Base-by-base conservation (phyloP, 805 yeast genomes). In the Candida sithepensis region DNA sequence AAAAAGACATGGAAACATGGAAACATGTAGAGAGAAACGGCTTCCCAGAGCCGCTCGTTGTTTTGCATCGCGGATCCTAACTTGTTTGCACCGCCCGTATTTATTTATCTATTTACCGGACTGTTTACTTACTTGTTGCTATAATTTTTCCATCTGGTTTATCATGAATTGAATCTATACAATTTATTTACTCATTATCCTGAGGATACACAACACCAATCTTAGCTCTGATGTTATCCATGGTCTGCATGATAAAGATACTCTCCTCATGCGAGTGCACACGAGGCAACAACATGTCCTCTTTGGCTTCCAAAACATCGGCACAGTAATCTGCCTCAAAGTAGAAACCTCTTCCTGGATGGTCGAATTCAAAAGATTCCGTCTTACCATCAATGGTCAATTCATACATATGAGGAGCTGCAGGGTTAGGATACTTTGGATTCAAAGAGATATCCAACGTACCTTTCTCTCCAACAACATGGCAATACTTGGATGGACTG, bases 301-400 rank as follows among this genome's bases (percentile, higher is more conserved):
- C 78, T 14, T 59, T 63, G 5, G 57, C 45, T 30, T 30, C 16
- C 16, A 30, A 30, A 6, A 72, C 77, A 41, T 68, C 60, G 3
- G 79, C 83, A 26, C 72, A 73, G 4, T 77, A 81, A 54, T 78
- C 74, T 1, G 83, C 83, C 62, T 80, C 84, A 59, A 73, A 74
- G 54, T 74, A 75, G 58, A 78, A 74, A 0, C 85, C 85, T 42
- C 65, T 59, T 40, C 69, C 73, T 3, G 70, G 72, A 33, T 49
- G 53, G 19, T 43, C 44, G 45, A 69, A 72, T 36, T 66, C 60
- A 42, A 14, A 43, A 21, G 16, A 26, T 46, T 61, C 61, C 21
- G 60, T 70, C 32, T 62, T 38, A 2, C 71, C 22, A 54, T 53
- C 55, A 65, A 66, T 24, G 61, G 63, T 34, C 41, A 74, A 65